Base-by-base conservation (phyloP, 106 monocot genomes). In the Alisma plantagoaquatica region DNA sequence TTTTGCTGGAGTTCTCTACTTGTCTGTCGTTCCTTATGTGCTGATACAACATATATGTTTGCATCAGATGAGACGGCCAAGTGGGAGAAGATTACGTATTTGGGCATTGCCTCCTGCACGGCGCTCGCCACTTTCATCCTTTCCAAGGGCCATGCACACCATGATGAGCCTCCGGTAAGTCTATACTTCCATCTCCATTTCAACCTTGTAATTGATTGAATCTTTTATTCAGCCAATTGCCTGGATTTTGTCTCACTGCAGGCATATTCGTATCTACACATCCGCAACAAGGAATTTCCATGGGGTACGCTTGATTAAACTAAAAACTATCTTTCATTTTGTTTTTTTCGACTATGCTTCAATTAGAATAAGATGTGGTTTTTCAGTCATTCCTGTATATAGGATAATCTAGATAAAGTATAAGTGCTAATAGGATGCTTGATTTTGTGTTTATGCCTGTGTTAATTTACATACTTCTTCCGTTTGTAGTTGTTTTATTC, bases 71-170 rank as follows among this genome's bases (percentile, higher is more conserved):
- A 83, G 63, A 75, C 74, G 21, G 77, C 74, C 28, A 83, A 83
- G 44, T 83, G 83, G 78, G 74, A 78, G 83, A 83, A 83, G 68
- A 83, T 83, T 43, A 83, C 77, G 3, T 83, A 71, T 35, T 65
- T 57, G 4, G 83, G 83, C 46, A 78, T 83, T 43, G 70, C 58
- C 5, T 21, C 47, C 43, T 83, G 83, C 74, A 75, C 83, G 16
- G 15, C 56, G 10, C 51, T 83, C 2, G 41, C 67, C 19, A 48
- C 66, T 26, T 77, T 74, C 52, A 74, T 64, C 33, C 71, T 83
- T 14, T 74, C 78, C 16, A 74, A 78, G 62, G 74, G 83, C 10
- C 78, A 83, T 45, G 66, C 32, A 31, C 74, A 83, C 59, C 30
- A 32, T 23, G 50, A 56, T 11, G 74, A 83, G 23, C 78, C 74